Percentiles rank a stretch among this genome's conserved stretches.
Evolutionary conservation across 2,329 filamentous ascomycete genomes (phyloP).

Genomic region (Xylaria sp.): DNA sequence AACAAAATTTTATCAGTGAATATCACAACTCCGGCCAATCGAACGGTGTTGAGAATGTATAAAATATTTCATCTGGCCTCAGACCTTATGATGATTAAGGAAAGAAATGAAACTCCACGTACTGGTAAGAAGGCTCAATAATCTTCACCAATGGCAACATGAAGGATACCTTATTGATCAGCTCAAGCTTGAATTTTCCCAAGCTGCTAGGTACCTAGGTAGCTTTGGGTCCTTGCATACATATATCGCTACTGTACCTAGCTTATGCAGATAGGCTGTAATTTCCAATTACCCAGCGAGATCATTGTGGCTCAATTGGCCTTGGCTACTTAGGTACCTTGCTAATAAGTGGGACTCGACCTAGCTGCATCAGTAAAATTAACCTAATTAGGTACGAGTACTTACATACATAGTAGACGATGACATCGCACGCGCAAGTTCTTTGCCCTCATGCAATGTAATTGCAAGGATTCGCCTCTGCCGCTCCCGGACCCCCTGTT

Average conservation of each 20-base stretch:
- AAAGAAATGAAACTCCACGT: neutral
- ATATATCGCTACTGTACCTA: neutral
- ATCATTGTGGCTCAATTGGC: neutral
- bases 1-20: neutral
- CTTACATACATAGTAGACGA: neutral
- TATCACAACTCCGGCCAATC: neutral
- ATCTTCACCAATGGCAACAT: neutral
- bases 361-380: neutral
- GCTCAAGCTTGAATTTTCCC: conserved; percentile 25
- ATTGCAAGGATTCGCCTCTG: conserved; percentile 23
- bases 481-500: conserved; percentile 19
- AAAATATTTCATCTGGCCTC: neutral
- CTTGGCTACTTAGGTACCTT: too few relatives aligned
- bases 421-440: conserved; percentile 21
- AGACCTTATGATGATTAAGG: neutral
- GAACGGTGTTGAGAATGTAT: neutral
- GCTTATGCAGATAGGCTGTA: conserved; percentile 9
- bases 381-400: neutral
- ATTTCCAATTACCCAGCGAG: neutral
- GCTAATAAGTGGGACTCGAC: neutral
- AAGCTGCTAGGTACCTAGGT: neutral
- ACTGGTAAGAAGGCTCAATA: neutral
- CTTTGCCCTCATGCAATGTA: neutral
- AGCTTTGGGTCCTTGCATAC: neutral
- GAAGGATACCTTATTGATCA: neutral